Percentiles rank a stretch among this genome's conserved stretches.
Evolutionary conservation across 306 rosid species (phyloP).

Genomic region (Fragaria nilgerrensis): DNA sequence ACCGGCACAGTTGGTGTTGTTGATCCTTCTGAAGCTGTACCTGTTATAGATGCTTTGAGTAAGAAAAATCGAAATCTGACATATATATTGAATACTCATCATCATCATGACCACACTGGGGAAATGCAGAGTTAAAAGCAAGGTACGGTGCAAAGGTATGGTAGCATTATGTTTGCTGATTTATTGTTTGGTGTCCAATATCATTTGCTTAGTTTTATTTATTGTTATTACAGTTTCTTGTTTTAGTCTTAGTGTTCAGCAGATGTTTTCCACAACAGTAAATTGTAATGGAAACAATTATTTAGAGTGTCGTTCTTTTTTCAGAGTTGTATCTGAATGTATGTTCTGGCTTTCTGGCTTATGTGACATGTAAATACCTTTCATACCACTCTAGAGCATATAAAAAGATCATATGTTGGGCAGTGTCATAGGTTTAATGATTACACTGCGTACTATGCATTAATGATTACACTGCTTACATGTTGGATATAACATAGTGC

Average conservation of each 20-base stretch:
- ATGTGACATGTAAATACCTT: background rate
- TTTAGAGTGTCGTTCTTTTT: background rate
- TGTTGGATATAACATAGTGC: background rate
- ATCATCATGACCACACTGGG: conserved; percentile 94
- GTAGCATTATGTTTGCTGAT: conserved; percentile 4
- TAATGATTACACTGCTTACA: too few relatives aligned
- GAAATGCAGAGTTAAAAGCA: conserved; percentile 85
- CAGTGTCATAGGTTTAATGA: background rate
- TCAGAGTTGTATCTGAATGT: background rate
- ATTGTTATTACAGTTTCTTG: background rate
- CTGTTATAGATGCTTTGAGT: conserved; percentile 75
- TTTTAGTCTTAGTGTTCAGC: background rate
- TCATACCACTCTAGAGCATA: background rate
- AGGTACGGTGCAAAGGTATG: conserved; percentile 91
- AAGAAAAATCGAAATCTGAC: conserved; percentile 82
- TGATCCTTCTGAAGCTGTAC: conserved; percentile 92
- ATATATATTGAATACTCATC: conserved; percentile 89
- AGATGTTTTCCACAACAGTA: background rate
- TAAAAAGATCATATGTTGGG: background rate
- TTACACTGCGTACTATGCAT: too few relatives aligned
- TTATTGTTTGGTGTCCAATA: background rate
- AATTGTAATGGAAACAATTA: background rate
- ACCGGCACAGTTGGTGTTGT: conserved; percentile 98
- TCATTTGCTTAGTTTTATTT: background rate
- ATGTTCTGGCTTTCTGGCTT: background rate